These are phyloP conservation scores for Flaveria linearis DNA, from an alignment of 129 eudicot genomes.

Conservation along the genomic window DNA sequence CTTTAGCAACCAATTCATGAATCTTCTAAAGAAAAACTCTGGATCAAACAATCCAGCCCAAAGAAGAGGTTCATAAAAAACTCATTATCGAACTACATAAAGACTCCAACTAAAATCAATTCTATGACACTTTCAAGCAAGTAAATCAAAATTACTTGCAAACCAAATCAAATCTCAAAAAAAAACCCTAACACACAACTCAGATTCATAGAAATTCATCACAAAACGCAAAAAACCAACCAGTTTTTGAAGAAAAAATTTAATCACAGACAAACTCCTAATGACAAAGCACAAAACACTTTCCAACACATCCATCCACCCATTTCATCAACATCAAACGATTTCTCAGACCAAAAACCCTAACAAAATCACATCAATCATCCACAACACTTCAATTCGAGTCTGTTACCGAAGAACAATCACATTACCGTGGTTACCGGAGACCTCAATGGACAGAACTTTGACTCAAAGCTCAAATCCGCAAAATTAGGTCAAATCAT, in stretches of 20 bases:
- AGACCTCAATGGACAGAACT: constrained; percentile 10
- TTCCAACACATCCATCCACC: constrained; percentile 17
- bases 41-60: constrained; percentile 18
- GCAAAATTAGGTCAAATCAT: constrained; percentile 23
- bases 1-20: constrained; percentile 20
- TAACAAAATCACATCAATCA: not conserved
- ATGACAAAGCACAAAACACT: constrained; percentile 5
- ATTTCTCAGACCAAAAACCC: not conserved
- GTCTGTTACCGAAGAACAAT: constrained; percentile 7
- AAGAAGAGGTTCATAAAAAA: not conserved
- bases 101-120: not conserved
- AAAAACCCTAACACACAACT: not conserved
- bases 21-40: not conserved
- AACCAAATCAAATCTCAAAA: not conserved
- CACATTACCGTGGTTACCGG: constrained; percentile 33
- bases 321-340: not conserved
- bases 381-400: not conserved
- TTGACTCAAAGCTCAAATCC: constrained; percentile 30
- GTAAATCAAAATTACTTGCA: not conserved
- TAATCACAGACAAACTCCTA: not conserved
- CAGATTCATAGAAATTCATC: constrained; percentile 7
- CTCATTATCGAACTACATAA: not conserved
- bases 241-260: not conserved
- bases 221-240: not conserved
- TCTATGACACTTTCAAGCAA: not conserved